Evolutionary conservation across 2,329 filamentous ascomycete species (phyloP), one percentile per base, ranked within the genome.

Genomic region (Xylaria sp.): DNA sequence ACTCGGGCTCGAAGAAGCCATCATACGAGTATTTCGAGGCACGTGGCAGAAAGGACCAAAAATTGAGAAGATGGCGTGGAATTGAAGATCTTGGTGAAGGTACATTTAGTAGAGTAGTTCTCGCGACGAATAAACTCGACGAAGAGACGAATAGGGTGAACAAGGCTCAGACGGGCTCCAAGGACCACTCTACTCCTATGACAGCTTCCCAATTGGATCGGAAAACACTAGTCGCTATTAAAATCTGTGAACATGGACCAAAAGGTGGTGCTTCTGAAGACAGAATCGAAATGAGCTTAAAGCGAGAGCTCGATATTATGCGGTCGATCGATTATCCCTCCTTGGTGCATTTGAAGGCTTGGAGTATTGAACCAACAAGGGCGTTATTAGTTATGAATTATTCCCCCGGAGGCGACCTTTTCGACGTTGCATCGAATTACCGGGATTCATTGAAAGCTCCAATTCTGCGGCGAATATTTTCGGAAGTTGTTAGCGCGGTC

Each of bases 301-400:
- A 97, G 81, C 89, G 96, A 68, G 96, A 99, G 82, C 87, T 99
- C 45, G 95, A 98, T 74, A 96, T 99, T 71, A 90, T 99, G 83
- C 93, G 92, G 77, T 89, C 87, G 20, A 90, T 98, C 73, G 90
- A 91, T 60, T 94, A 99, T 78, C 95, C 96, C 0, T 97, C 92
- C 2, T 83, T 99, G 45, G 92, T 97, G 6, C 92, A 96, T 73
- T 86, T 99, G 56, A 96, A 96, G 79, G 95, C 94, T 0, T 97
- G 94, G 87, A 96, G 89, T 71, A 92, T 94, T 72, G 92, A 96
- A 77, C 88, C 91, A 38, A 90, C 90, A 9, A 88, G 94, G 56
- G 93, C 95, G 0, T 86, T 98, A 45, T 82, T 99, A 47, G 92
- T 98, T 3, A 82, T 99, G 67, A 93, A 91, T 69, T 97, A 97